These are phyloP conservation scores for Arachnopeziza araneosa DNA, from an alignment of 2,329 filamentous ascomycete genomes.

Conservation along the genomic window DNA sequence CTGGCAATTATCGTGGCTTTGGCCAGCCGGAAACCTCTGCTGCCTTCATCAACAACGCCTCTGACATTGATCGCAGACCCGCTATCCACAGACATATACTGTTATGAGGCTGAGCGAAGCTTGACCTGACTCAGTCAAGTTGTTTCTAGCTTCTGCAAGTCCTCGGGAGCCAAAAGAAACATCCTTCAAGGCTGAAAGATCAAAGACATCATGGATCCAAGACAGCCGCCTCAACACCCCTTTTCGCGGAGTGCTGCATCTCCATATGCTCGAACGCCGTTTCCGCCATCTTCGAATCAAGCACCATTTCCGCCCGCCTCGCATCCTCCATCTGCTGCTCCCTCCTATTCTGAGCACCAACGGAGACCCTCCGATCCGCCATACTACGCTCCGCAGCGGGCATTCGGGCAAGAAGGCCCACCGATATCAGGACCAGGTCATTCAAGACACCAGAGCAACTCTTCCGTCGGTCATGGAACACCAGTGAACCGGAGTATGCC, in stretches of 20 bases:
- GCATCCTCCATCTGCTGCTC: conserved; percentile 25
- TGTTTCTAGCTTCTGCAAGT: not conserved
- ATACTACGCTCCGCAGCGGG: conserved; percentile 26
- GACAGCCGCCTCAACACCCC: conserved; percentile 27
- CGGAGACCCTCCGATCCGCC: conserved; percentile 31
- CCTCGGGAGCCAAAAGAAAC: not conserved
- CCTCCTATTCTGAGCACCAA: conserved; percentile 28
- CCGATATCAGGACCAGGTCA: conserved; percentile 25
- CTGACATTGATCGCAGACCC: not conserved
- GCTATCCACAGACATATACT: not conserved
- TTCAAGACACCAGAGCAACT: conserved; percentile 29
- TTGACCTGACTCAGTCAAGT: not conserved
- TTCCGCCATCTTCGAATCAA: conserved; percentile 25
- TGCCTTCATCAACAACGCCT: conserved; percentile 1
- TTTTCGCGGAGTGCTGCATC: conserved; percentile 30
- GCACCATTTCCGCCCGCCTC: conserved; percentile 26
- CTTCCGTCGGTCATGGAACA: conserved; percentile 29
- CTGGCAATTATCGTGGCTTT: not conserved
- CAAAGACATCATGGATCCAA: conserved; percentile 30
- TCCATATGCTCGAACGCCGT: conserved; percentile 29
- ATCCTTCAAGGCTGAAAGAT: conserved; percentile 5
- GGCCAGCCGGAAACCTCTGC: not conserved
- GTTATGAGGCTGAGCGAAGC: not conserved
- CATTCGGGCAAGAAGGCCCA: conserved; percentile 27
- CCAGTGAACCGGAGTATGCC: conserved; percentile 36